Base-by-base conservation (phyloP, 1,284 basidiomycete genomes). In the Cutaneotrichosporon cyanovorans region DNA sequence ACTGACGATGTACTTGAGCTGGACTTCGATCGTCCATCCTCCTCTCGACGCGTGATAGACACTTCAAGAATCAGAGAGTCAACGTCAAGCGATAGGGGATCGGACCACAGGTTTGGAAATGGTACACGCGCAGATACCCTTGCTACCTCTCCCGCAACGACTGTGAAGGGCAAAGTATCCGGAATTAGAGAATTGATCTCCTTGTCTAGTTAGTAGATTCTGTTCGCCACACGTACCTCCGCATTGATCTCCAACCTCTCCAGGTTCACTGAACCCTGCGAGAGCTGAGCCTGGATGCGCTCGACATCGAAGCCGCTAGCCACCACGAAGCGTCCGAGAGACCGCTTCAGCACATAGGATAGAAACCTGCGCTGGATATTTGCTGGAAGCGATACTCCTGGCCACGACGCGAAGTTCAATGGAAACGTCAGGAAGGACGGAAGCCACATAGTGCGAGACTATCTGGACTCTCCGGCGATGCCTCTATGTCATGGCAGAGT, bases 281-380 rank as follows among this genome's bases (percentile, higher is more conserved):
- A 84, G 58, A 96, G 84, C 68, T 93, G 89, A 20, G 89, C 87
- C 61, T 95, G 89, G 61, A 96, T 84, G 68, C 90, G 82, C 48
- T 84, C 79, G 41, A 81, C 76, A 69, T 95, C 87, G 49, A 96
- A 79, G 60, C 91, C 87, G 11, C 87, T 88, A 20, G 85, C 85
- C 61, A 84, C 83, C 53, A 96, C 78, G 53, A 95, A 78, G 61
- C 85, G 84, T 3, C 92, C 92, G 0, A 96, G 75, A 2, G 82
- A 78, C 54, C 83, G 82, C 74, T 83, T 85, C 53, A 97, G 77
- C 38, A 90, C 74, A 68, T 90, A 96, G 3, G 88, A 88, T 23
- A 96, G 77, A 71, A 97, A 90, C 42, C 87, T 81, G 44, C 83
- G 78, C 73, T 96, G 91, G 37, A 97, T 83, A 55, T 80, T 79